phyloP scores from a whole-genome alignment of 768 basidiomycete genomes.

The Postia placenta region DNA sequence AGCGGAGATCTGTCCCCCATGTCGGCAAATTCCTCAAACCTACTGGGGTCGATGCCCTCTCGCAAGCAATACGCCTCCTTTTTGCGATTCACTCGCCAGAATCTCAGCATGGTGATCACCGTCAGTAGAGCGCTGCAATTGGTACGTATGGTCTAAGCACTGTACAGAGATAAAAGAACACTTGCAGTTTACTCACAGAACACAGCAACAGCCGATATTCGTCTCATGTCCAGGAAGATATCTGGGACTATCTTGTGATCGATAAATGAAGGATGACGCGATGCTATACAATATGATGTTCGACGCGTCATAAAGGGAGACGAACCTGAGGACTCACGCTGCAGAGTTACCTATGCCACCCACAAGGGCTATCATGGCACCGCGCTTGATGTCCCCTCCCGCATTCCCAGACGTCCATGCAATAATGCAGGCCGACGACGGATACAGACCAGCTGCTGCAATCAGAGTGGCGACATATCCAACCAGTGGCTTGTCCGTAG shows the following conservation, averaged over 20 bases:
- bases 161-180: background rate
- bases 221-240: conserved; percentile 10
- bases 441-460: conserved; percentile 47
- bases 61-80: conserved; percentile 30
- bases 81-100: background rate
- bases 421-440: conserved; percentile 39
- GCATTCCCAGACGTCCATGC: conserved; percentile 53
- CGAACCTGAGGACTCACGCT: conserved; percentile 28
- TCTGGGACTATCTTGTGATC: no score
- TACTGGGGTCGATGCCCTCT: conserved; percentile 36
- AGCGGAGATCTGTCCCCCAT: conserved; percentile 52
- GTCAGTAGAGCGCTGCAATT: background rate
- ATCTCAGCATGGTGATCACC: background rate
- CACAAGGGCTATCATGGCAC: conserved; percentile 45
- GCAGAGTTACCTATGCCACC: conserved; percentile 52
- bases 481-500: background rate
- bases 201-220: background rate
- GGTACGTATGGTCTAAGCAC: background rate
- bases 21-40: conserved; percentile 35
- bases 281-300: conserved; percentile 15
- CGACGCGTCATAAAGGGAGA: no score
- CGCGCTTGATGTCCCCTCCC: conserved; percentile 50
- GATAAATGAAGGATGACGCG: no score
- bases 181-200: background rate
- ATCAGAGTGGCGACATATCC: conserved; percentile 45